Evolutionary conservation across 108 stramenopile species (phyloP), one percentile per base, ranked within the genome.

Genomic region (Skeletonema potamos): DNA sequence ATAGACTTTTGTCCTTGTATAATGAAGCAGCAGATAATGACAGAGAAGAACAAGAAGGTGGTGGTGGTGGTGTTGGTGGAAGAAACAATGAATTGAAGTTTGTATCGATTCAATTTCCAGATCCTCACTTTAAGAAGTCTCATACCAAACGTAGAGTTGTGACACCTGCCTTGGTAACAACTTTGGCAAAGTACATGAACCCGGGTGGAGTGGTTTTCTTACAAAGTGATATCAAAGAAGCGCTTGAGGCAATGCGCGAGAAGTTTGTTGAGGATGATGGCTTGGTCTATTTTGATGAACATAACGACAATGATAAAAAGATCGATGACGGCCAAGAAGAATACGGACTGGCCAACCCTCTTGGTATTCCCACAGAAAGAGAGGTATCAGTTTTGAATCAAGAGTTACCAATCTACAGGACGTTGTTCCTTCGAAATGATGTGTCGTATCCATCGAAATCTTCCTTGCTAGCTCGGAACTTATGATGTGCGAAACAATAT

Each of bases 41-140:
- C n/a, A 58, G 37, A n/a, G 28, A 20, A 2, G 44, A 22, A 7
- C 36, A 20, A 4, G 24, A 2, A n/a, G 33, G 30, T 22, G 33
- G 34, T 11, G 41, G 24, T 11, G 36, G 44, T 18, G 33, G 9
- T 26, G 46, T 30, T 13, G 33, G 15, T 15, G 12, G 48, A 15
- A 37, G 26, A 8, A 67, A 22, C 39, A 79, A 78, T 26, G 54
- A 58, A 10, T 54, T 93, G 46, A 46, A 83, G 27, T 81, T 87
- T 54, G 92, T 92, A 0, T 81, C 86, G 6, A 94, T 96, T 62
- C 93, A 95, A 68, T 96, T 93, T 69, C 96, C 96, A 8, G 96
- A 96, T 77, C 96, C 96, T 0, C 96, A 96, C 63, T 96, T 95
- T 71, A 96, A 96, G 48, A 84, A 83, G 24, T 59, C 70, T 15